phyloP scores from a whole-genome alignment of 352 stramenopile species.

The Phytophthora colocasiae region DNA sequence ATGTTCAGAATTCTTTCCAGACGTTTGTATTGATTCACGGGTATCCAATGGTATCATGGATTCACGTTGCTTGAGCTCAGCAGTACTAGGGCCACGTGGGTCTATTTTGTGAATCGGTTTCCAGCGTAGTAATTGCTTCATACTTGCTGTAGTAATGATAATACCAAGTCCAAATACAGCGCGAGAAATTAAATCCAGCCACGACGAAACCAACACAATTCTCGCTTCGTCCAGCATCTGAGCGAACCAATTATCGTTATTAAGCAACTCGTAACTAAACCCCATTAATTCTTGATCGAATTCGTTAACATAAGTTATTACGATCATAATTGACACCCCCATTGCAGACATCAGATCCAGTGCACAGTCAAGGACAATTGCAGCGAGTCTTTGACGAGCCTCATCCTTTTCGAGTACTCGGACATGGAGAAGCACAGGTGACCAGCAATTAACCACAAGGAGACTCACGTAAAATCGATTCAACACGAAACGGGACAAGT shows the following conservation, averaged over 20 bases:
- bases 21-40: too few relatives aligned
- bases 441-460: slow-evolving; percentile 35
- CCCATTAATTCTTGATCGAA: neutral
- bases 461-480: slow-evolving; percentile 36
- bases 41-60: too few relatives aligned
- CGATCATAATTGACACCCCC: slow-evolving; percentile 7
- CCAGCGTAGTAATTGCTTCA: slow-evolving; percentile 6
- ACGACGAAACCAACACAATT: slow-evolving; percentile 4
- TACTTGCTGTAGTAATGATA: neutral
- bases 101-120: neutral
- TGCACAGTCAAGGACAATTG: slow-evolving; percentile 4
- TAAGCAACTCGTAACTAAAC: neutral
- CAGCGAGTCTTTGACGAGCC: slow-evolving; percentile 4
- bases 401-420: slow-evolving; percentile 10
- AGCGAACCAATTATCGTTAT: slow-evolving; percentile 5
- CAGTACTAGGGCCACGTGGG: too few relatives aligned
- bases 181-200: slow-evolving; percentile 1
- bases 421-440: slow-evolving; percentile 8
- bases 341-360: slow-evolving; percentile 8
- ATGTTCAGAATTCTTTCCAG: too few relatives aligned
- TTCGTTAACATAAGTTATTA: neutral
- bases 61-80: too few relatives aligned
- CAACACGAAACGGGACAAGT: slow-evolving; percentile 23
- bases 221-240: slow-evolving; percentile 5
- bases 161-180: slow-evolving; percentile 1